These are phyloP conservation scores for Scheffersomyces amazonensis DNA, from an alignment of 805 yeast genomes.

Conservation along the genomic window DNA sequence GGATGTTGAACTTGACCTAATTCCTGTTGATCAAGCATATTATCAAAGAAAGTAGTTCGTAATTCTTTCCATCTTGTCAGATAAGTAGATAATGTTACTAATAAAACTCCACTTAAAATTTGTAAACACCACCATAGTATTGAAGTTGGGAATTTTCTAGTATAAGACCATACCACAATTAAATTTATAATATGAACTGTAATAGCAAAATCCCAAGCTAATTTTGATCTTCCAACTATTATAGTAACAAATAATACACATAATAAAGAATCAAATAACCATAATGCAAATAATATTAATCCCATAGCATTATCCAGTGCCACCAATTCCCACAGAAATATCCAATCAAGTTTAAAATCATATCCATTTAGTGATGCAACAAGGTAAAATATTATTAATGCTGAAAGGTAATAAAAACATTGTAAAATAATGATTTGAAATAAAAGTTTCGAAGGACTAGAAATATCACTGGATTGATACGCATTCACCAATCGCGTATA, in stretches of 20 bases:
- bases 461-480: conserved; percentile 22
- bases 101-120: conserved; percentile 57
- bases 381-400: conserved; percentile 60
- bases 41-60: conserved; percentile 85
- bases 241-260: conserved; percentile 83
- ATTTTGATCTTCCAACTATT: conserved; percentile 86
- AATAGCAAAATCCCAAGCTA: conserved; percentile 96
- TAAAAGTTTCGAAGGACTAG: conserved; percentile 30
- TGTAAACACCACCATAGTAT: conserved; percentile 87
- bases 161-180: conserved; percentile 61
- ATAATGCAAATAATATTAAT: conserved; percentile 63
- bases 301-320: conserved; percentile 79
- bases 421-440: conserved; percentile 79
- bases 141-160: conserved; percentile 66
- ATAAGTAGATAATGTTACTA: conserved; percentile 84
- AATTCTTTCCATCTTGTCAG: conserved; percentile 90
- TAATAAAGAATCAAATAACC: conserved; percentile 81
- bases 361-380: conserved; percentile 71
- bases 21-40: conserved; percentile 61
- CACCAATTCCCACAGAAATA: conserved; percentile 78
- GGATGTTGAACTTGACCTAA: conserved; percentile 29
- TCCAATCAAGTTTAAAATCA: conserved; percentile 62
- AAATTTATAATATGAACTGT: conserved; percentile 85
- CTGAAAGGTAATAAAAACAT: conserved; percentile 72
- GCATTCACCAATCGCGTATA: conserved; percentile 22